These are phyloP conservation scores for Lasiosphaeris hirsuta DNA, from an alignment of 495 filamentous ascomycete genomes.

Conservation along the genomic window DNA sequence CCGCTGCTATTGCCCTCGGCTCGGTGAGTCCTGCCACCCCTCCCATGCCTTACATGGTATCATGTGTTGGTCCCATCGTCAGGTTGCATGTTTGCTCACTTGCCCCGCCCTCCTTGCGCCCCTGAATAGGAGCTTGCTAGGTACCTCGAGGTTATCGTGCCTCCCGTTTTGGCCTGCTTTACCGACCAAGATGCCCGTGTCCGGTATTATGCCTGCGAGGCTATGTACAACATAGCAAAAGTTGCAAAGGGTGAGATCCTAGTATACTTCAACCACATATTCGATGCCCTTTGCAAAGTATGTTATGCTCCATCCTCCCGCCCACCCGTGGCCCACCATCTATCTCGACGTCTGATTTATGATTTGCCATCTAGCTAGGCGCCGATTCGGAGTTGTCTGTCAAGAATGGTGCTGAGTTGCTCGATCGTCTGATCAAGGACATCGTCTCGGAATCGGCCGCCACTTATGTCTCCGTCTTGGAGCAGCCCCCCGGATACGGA, in stretches of 20 bases:
- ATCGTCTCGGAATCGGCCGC: constrained; percentile 96
- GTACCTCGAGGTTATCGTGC: constrained; percentile 89
- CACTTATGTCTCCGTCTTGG: constrained; percentile 87
- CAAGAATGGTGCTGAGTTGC: constrained; percentile 95
- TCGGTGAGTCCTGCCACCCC: constrained; percentile 56
- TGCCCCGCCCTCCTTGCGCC: neutral
- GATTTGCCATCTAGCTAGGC: constrained; percentile 61
- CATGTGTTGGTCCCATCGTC: neutral
- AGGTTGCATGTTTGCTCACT: constrained; percentile 13
- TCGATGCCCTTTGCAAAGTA: constrained; percentile 96
- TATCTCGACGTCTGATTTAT: constrained; percentile 2
- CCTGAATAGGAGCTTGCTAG: constrained; percentile 70
- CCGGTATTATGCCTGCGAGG: constrained; percentile 98
- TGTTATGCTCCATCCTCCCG: constrained; percentile 10
- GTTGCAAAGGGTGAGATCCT: constrained; percentile 97
- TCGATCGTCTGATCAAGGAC: constrained; percentile 95
- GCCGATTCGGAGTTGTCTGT: constrained; percentile 95
- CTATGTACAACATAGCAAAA: constrained; percentile 99
- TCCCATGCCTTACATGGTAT: neutral
- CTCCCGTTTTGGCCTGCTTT: constrained; percentile 97
- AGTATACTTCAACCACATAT: constrained; percentile 96
- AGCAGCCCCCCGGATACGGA: constrained; percentile 50
- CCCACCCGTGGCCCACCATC: neutral
- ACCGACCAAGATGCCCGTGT: constrained; percentile 97
- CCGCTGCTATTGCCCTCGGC: constrained; percentile 93